A percentile compares a stretch with the other conserved stretches of the same genome.
Conservation (phyloP, 2,329 filamentous ascomycete species). For the Diplocarpon mali region DNA sequence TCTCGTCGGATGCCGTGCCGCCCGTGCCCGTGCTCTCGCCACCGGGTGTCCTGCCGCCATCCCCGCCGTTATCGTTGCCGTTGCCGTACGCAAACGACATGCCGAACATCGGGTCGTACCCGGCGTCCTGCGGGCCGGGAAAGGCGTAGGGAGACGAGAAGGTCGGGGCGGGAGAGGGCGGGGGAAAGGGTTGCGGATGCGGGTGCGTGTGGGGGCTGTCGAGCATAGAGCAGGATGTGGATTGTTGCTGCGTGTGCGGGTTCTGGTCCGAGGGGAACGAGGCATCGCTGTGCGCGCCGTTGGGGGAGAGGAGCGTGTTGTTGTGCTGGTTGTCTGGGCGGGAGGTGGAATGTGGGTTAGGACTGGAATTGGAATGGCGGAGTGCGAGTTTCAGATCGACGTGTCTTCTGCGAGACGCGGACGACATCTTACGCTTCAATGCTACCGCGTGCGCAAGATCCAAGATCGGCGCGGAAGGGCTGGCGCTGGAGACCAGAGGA, state of each 20-base stretch:
- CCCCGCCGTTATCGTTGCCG: constrained; percentile 30
- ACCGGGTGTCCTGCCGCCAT: not conserved
- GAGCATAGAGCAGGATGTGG: constrained; percentile 4
- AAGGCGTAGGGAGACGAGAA: constrained; percentile 28
- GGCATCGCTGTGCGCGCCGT: constrained; percentile 11
- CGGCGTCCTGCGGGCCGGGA: constrained; percentile 5
- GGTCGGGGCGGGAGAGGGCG: constrained; percentile 14
- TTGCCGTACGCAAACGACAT: constrained; percentile 33
- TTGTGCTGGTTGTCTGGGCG: too few species aligned
- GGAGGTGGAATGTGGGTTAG: too few species aligned
- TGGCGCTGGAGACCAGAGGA: too few species aligned
- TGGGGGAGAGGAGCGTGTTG: constrained; percentile 22
- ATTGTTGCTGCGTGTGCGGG: constrained; percentile 7
- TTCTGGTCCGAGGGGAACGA: not conserved
- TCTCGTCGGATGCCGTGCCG: constrained; percentile 36
- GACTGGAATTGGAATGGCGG: constrained; percentile 21
- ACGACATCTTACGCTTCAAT: constrained; percentile 13
- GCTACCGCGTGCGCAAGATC: not conserved
- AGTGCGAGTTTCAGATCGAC: constrained; percentile 25
- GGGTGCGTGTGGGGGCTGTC: constrained; percentile 10
- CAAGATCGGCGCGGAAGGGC: not conserved
- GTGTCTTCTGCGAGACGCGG: constrained; percentile 29
- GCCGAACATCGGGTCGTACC: constrained; percentile 49
- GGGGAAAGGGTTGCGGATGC: constrained; percentile 1
- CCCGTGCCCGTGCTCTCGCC: constrained; percentile 36